Base-by-base conservation (phyloP, 805 yeast genomes). In the Zygosaccharomyces pseudorouxii region DNA sequence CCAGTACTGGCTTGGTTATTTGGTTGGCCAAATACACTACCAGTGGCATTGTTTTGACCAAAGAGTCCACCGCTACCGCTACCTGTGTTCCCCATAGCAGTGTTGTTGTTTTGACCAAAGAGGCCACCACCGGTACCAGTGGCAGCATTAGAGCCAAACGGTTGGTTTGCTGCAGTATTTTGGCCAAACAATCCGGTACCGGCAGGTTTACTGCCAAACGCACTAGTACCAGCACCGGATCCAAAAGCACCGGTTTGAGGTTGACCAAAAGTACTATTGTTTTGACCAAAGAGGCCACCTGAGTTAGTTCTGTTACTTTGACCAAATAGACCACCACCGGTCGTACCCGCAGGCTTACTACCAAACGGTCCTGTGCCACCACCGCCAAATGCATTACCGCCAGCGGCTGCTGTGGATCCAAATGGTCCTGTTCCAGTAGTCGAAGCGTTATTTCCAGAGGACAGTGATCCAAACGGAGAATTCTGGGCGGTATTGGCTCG, bases 301-400 rank as follows among this genome's bases (percentile, higher is more conserved):
- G 54, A 35, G 14, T 56, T 51, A 29, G 45, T 22, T 18, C 46
- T 37, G 51, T 55, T 40, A 48, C 48, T 36, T 58, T 56, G 45
- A 37, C 68, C 67, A 46, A 61, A 59, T 14, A 60, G 37, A 14
- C 65, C 62, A n/a, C 69, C 69, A 40, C 59, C 42, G 65, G 37
- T 4, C 10, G 37, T 18, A 12, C 56, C 51, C 5, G 66, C 57
- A 28, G 58, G 63, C 42, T 59, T 60, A 42, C 61, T 52, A 14
- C 76, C 71, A 57, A 78, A 78, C 18, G 76, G 71, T 10, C 76
- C 69, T 19, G 71, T 64, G 31, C 52, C 55, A 31, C 50, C 54
- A 37, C 60, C 63, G 18, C 65, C 67, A 51, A 63, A 65, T 5
- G 67, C 59, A 12, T 71, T 70, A n/a, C 55, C 55, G 22, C 63